Evolutionary conservation across 2,329 filamentous ascomycete species (phyloP), one percentile per base, ranked within the genome.

Genomic region (Sarocladium brachiariae): DNA sequence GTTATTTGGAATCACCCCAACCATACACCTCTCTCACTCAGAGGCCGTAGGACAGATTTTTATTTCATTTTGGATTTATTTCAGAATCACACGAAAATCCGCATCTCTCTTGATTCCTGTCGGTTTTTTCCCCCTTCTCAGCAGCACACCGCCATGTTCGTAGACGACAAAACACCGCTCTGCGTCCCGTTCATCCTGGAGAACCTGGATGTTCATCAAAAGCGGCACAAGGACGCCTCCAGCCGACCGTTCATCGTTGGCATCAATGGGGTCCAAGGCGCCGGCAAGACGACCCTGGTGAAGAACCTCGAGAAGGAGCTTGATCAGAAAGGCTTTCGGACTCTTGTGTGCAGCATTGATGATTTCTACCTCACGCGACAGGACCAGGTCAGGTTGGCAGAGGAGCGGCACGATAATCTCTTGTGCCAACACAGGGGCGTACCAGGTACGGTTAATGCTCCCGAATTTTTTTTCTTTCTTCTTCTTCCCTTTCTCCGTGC

Each of bases 211-310:
- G 55, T 65, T 31, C 78, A 85, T 63, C 50, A 19, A 18, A 21
- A 37, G 9, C 34, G 10, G 59, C 27, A 21, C 18, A 11, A 30
- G 16, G 4, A 6, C 18, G 23, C 10, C 39, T 56, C 69, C 67
- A 51, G 57, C 59, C 77, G 76, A 18, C 89, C 90, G 24, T 63
- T 96, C 66, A 81, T 96, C 64, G 77, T 96, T 55, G 92, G 90
- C 43, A 78, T 97, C 60, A 95, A 95, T 60, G 92, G 91, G 54
- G 82, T 96, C 24, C 92, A 96, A 70, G 92, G 92, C 54, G 86
- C 88, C 33, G 92, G 92, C 58, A 96, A 97, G 72, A 95, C 91
- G 3, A 95, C 91, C 11, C 78, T 96, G 60, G 90, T 91, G 33
- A 76, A 76, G 33, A 75, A 78, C 4, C 77, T 95, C 38, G 64